Evolutionary conservation across 768 basidiomycete species (phyloP), one percentile per base, ranked within the genome.

Genomic region (Russula vinacea): DNA sequence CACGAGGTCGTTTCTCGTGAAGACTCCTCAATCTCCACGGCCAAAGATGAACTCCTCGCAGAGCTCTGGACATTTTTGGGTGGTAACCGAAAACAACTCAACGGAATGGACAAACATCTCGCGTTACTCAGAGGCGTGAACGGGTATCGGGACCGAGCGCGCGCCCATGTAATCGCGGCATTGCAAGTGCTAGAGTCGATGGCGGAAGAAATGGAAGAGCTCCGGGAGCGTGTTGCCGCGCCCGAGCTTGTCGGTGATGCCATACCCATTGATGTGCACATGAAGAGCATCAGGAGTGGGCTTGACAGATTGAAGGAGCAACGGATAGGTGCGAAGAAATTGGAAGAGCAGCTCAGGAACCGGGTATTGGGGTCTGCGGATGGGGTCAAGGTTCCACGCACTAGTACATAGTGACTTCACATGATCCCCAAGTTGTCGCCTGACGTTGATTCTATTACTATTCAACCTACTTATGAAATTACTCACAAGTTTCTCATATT

Each of bases 161-260:
- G 79, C 44, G 81, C 77, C 11, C 89, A 88, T 65, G 88, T 92
- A n/a, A 80, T 79, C 37, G 83, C 82, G 0, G 82, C 88, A 16
- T 70, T 89, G 69, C 84, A 85, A 57, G 79, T 83, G 11, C 74
- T 92, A 65, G 74, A 83, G 33, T 76, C 77, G 44, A 82, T 91
- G 84, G 83, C 82, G 67, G 84, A 82, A 40, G 89, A 91, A 66
- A 84, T 92, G 79, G 88, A 89, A 71, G 88, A 89, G 50, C 74
- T 92, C 64, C 78, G 90, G 65, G 87, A 89, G 70, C 78, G 87
- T 19, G 87, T 89, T 1, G 81, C 88, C 5, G 81, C 83, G 37
- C 89, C 90, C 1, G 84, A 84, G 56, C 73, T 92, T 5, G 72
- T 82, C 13, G 84, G 83, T 5, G 74, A 81, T n/a, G 76, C 75